Evolutionary conservation across 2,329 filamentous ascomycete genomes (phyloP), one percentile per base, ranked within the genome.

Genomic region (Fusarium siculi): DNA sequence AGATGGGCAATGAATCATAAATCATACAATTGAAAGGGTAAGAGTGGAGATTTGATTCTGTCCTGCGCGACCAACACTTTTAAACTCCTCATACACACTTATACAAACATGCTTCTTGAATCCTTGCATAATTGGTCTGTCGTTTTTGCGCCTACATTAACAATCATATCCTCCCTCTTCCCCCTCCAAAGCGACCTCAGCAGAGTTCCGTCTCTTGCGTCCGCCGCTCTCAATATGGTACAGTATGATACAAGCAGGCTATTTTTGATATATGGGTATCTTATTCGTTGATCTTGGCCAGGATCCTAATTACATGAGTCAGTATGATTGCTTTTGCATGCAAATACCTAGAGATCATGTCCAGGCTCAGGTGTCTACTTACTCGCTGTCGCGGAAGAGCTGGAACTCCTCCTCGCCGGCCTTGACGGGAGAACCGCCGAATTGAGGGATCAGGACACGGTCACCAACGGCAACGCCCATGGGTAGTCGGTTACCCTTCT

Each of bases 221-320:
- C 59, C 63, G 50, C 66, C 67, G 58, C 69, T 72, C 65, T 68
- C 68, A 60, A 50, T 82, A 81, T 82, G 72, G 68, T 82, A 81
- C 79, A 81, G 58, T 81, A 81, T 82, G 77, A 75, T 82, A 81
- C 79, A 81, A 73, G 70, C 66, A 71, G 66, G 66, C 70, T 75
- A 70, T 55, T 57, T 66, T 63, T 56, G 56, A 60, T 74, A 67
- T 61, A 69, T 53, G 76, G 76, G 73, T 78, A 76, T 75, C 76
- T 80, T 88, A 97, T 89, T 98, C 96, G 86, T 94, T 97, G 90
- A 99, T 97, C 93, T 98, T 99, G 84, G 96, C 96, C 70, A 99
- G 91, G 78, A 99, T 94, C 84, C 96, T 98, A 79, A 30, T 19
- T 39, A 42, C 16, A 34, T 16, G 30, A 30, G 69, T 80, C 36